A percentile compares a stretch with the other conserved stretches of the same genome.
phyloP scores from a whole-genome alignment of 2,329 filamentous ascomycete genomes.

The Colletotrichum sp. region DNA sequence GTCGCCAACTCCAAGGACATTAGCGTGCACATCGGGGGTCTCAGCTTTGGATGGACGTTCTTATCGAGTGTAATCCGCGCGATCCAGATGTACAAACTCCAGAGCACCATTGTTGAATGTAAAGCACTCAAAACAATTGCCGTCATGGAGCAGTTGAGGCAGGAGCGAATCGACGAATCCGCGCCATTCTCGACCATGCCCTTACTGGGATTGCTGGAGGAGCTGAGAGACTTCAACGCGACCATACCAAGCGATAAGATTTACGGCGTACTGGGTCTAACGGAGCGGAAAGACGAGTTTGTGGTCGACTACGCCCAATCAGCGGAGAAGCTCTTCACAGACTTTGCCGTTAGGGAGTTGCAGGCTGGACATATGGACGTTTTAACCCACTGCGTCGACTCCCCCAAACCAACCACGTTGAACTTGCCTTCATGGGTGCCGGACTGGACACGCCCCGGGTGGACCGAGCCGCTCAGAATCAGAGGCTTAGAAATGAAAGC shows the following conservation, averaged over 20 bases:
- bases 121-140: conserved; percentile 3
- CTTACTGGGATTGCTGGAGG: background rate
- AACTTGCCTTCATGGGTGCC: conserved; percentile 17
- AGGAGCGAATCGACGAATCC: background rate
- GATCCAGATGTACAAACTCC: background rate
- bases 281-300: background rate
- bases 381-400: background rate
- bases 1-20: background rate
- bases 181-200: background rate
- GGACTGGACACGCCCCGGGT: conserved; percentile 18
- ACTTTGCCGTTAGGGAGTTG: background rate
- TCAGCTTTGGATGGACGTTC: background rate
- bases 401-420: background rate
- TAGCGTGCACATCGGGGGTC: background rate
- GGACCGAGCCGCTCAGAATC: conserved; percentile 13
- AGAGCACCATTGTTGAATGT: background rate
- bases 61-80: background rate
- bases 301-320: background rate
- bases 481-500: background rate
- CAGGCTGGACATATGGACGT: background rate
- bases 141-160: background rate
- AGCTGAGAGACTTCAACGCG: conserved; percentile 5
- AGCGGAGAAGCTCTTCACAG: background rate
- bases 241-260: conserved; percentile 9
- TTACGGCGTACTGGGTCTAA: background rate